Percentiles rank a stretch among this genome's conserved stretches.
phyloP scores from a whole-genome alignment of 2,329 filamentous ascomycete species.

The Dactylonectria macrodidyma region DNA sequence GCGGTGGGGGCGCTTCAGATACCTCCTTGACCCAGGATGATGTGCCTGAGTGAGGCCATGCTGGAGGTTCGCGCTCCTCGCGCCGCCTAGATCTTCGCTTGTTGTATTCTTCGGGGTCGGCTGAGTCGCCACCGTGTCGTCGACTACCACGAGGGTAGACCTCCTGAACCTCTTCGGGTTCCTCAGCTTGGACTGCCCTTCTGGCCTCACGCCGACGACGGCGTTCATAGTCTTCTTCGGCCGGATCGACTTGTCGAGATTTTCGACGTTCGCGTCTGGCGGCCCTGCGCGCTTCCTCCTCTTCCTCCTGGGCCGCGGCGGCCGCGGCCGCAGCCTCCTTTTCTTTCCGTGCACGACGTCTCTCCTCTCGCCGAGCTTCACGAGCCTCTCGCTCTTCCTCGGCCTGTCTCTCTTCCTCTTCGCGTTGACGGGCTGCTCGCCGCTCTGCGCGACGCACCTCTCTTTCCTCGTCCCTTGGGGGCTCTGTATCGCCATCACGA shows the following conservation, averaged over 20 bases:
- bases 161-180: conserved; percentile 48
- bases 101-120: conserved; percentile 61
- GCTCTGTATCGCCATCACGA: conserved; percentile 67
- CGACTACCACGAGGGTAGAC: conserved; percentile 49
- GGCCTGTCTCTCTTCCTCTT: conserved; percentile 43
- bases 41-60: conserved; percentile 75
- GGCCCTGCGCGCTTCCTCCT: conserved; percentile 61
- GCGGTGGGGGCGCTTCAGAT: conserved; percentile 73
- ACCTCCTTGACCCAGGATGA: conserved; percentile 78
- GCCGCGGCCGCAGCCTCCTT: conserved; percentile 59
- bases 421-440: conserved; percentile 55
- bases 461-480: conserved; percentile 53
- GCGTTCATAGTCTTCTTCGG: conserved; percentile 69
- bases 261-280: conserved; percentile 67
- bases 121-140: conserved; percentile 55
- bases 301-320: conserved; percentile 58
- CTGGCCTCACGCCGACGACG: conserved; percentile 68
- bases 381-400: conserved; percentile 73
- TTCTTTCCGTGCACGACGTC: conserved; percentile 65
- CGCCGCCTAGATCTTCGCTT: conserved; percentile 59
- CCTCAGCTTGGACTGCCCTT: conserved; percentile 61
- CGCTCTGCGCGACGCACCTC: conserved; percentile 71
- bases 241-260: conserved; percentile 59
- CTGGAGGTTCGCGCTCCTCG: conserved; percentile 52
- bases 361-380: conserved; percentile 65